Conservation (phyloP, 352 stramenopile species). For the Pythium aphanidermatum region DNA sequence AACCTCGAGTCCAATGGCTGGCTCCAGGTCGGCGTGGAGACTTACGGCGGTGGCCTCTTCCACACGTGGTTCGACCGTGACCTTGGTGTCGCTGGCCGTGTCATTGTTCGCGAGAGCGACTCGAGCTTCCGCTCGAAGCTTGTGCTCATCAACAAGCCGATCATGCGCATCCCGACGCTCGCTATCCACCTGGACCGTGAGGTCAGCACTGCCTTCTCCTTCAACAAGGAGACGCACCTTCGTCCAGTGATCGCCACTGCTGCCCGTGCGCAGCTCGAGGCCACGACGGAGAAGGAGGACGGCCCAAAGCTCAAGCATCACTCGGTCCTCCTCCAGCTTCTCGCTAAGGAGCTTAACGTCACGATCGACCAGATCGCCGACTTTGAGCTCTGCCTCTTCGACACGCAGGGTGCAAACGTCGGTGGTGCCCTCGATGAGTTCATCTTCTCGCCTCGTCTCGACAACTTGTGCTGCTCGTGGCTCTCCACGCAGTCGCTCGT, state of each 20-base stretch:
- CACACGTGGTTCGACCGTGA: constrained; percentile 99
- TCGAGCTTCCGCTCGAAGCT: constrained; percentile 67
- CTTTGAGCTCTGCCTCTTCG: constrained; percentile 96
- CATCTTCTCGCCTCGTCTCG: constrained; percentile 93
- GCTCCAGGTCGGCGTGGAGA: constrained; percentile 80
- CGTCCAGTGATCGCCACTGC: constrained; percentile 88
- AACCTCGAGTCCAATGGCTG: constrained; percentile 85
- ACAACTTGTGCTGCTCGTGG: constrained; percentile 97
- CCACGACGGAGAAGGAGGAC: constrained; percentile 44
- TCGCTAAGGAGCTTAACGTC: constrained; percentile 89
- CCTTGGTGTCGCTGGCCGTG: constrained; percentile 88
- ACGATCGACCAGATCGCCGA: constrained; percentile 89
- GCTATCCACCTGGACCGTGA: constrained; percentile 96
- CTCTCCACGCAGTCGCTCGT: constrained; percentile 83
- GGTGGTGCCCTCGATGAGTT: constrained; percentile 94
- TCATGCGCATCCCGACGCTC: constrained; percentile 95
- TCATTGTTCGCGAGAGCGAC: constrained; percentile 86
- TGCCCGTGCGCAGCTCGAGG: constrained; percentile 83
- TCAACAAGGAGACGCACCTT: constrained; percentile 97
- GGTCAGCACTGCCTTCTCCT: constrained; percentile 85
- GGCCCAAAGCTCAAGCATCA: constrained; percentile 81
- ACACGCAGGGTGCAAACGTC: constrained; percentile 91
- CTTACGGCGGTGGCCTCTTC: constrained; percentile 91
- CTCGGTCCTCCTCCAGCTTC: constrained; percentile 88
- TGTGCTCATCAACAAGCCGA: constrained; percentile 91